Base-by-base conservation (phyloP, 768 basidiomycete species). In the Leccinum subgranulosum region DNA sequence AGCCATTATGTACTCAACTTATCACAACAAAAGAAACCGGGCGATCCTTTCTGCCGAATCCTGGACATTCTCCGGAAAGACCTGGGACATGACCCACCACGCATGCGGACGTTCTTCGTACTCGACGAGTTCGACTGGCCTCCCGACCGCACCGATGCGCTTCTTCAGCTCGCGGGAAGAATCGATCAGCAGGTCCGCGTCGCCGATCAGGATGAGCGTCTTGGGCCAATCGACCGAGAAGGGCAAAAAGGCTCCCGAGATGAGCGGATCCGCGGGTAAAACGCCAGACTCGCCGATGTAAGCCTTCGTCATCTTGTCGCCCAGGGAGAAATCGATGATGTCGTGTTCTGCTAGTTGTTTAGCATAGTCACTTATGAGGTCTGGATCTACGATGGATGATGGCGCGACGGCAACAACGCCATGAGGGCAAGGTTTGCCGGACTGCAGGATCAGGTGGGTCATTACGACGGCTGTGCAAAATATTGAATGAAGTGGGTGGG, bases 401-500 rank as follows among this genome's bases (percentile, higher is more conserved):
- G 88, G 88, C 0, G 85, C 75, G 31, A 89, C 75, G 19, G 86
- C 72, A 27, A 83, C 73, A 60, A 90, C 70, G 59, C 87, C 83
- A 0, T 72, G 68, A 45, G 83, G 82, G 33, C 86, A 73, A 4
- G 74, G 73, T 36, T 73, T 46, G 66, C 17, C 82, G 19, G 84
- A 84, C 71, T 88, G 86, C 57, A 77, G 74, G 46, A 82, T 69
- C 23, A 72, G 64, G 36, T 70, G 69, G 8, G 70, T 59, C 41
- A 69, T 33, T 6, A 69, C 56, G 10, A 71, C 5, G 31, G 70
- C 69, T 65, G 46, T 34, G 8, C 12, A 12, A 12, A 9, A 6
- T 31, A 31, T 31, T 31, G 12, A 34, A 23, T 0, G 8, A 51
- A 4, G n/a, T 14, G 23, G 23, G 23, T 23, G 21, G 17, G 23